Base-by-base conservation (phyloP, 1,284 basidiomycete genomes). In the Veloboletus limbatus region DNA sequence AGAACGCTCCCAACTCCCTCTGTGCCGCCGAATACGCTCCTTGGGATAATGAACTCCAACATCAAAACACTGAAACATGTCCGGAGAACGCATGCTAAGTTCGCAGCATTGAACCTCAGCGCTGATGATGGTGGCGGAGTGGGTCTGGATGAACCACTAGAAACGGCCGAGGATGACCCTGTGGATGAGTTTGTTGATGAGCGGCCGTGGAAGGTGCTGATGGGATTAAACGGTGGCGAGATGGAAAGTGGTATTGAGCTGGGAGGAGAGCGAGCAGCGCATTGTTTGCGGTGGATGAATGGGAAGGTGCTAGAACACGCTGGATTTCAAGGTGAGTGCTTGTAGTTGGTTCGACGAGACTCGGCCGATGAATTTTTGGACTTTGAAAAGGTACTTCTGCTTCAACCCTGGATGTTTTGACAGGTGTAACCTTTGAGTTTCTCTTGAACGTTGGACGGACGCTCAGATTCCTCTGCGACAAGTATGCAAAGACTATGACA, bases 361-460 rank as follows among this genome's bases (percentile, higher is more conserved):
- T 21, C 25, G 34, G n/a, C 43, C 5, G 25, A 41, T 57, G 33
- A 58, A 40, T 31, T 14, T 31, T 37, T 42, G 34, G 36, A 16
- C 30, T 18, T 22, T 43, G 20, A 7, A 43, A 34, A 85, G 85
- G 85, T 9, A 66, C 83, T 13, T 82, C 85, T 20, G 77, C 79
- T 50, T 73, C 76, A 9, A 81, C 94, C 0, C 66, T 97, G 32
- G 87, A 93, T 54, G 84, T 94, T 13, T 69, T 98, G n/a, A 77
- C 85, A 0, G 77, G 86, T 38, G 85, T 96, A 3, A 78, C 86
- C 0, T 76, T 82, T 0, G 90, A 96, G 57, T 97, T 92, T 66
- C 60, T 98, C 2, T 69, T 79, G 32, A 96, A 93, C 58, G 77
- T 98, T 27, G 96, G 95, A 2, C 77, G 85, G 38, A 96, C 92